These are phyloP conservation scores for Blakeslea trispora DNA, from an alignment of 371 early-diverging fungal species.

Conservation along the genomic window DNA sequence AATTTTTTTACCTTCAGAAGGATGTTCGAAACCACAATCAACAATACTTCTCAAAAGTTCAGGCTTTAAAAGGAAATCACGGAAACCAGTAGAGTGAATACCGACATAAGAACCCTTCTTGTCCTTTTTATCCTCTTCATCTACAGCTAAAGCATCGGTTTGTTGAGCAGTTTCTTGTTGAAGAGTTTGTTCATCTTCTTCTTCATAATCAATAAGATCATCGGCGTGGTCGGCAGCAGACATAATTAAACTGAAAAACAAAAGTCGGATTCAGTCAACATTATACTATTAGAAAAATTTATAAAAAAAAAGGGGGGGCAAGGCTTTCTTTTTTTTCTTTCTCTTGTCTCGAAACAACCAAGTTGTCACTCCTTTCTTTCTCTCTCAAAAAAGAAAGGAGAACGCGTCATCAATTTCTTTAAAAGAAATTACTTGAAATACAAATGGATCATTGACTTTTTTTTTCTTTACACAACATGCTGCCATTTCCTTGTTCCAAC, in stretches of 20 bases:
- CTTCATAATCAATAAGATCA: slow-evolving; percentile 96
- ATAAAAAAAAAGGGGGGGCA: no score
- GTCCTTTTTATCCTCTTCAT: slow-evolving; percentile 70
- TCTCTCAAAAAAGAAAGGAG: no score
- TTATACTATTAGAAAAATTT: background rate
- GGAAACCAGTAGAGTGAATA: slow-evolving; percentile 98
- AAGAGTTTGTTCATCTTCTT: slow-evolving; percentile 74
- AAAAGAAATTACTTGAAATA: no score
- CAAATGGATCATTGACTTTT: no score
- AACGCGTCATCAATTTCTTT: no score
- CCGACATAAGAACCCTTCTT: slow-evolving; percentile 98
- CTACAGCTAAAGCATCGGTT: slow-evolving; percentile 39
- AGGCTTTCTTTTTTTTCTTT: no score
- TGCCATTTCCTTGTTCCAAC: no score
- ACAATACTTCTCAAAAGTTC: slow-evolving; percentile 94
- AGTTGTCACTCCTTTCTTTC: no score
- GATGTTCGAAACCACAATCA: slow-evolving; percentile 99
- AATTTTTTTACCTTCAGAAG: slow-evolving; percentile 96
- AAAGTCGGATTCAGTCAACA: background rate
- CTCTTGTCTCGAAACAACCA: no score
- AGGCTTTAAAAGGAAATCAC: slow-evolving; percentile 96
- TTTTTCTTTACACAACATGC: no score
- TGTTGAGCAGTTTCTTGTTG: slow-evolving; percentile 39
- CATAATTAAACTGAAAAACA: slow-evolving; percentile 26
- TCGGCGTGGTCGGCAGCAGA: slow-evolving; percentile 75